A percentile compares a stretch with the other conserved stretches of the same genome.
phyloP scores from a whole-genome alignment of 164 flowering plant species.

The Pachysandra terminalis region DNA sequence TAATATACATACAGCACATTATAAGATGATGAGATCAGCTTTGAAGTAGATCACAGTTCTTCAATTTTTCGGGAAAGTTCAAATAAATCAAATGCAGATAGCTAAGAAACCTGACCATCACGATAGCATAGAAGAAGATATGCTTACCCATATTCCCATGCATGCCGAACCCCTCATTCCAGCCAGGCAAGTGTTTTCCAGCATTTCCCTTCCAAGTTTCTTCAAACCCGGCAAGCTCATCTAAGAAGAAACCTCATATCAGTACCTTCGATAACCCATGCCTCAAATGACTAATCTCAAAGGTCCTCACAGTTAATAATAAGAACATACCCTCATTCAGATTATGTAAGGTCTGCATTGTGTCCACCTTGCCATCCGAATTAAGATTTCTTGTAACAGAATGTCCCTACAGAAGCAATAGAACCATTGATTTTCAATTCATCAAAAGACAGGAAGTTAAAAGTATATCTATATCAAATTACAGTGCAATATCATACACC shows the following conservation, averaged over 20 bases:
- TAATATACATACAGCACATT: no score
- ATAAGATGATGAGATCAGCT: no score
- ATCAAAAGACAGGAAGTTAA: no score
- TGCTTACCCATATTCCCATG: conserved; percentile 32
- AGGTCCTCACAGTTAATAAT: neutral
- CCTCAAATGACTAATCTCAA: neutral
- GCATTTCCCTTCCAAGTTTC: conserved; percentile 71
- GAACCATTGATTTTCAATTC: neutral
- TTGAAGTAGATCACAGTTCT: no score
- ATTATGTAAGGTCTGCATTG: conserved; percentile 75
- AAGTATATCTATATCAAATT: no score
- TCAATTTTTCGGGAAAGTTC: neutral
- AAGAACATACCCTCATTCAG: conserved; percentile 60
- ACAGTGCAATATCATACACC: no score
- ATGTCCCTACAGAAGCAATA: conserved; percentile 61
- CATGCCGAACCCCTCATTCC: conserved; percentile 33
- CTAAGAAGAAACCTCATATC: conserved; percentile 28
- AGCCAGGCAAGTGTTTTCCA: conserved; percentile 59
- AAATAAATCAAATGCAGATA: no score
- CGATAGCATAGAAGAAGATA: neutral
- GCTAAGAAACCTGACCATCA: neutral
- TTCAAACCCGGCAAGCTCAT: conserved; percentile 73
- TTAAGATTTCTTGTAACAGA: conserved; percentile 72
- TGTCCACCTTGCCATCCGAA: conserved; percentile 79
- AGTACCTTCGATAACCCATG: neutral